These are phyloP conservation scores for Aureobasidium uvarum DNA, from an alignment of 2,329 filamentous ascomycete species.

Conservation along the genomic window DNA sequence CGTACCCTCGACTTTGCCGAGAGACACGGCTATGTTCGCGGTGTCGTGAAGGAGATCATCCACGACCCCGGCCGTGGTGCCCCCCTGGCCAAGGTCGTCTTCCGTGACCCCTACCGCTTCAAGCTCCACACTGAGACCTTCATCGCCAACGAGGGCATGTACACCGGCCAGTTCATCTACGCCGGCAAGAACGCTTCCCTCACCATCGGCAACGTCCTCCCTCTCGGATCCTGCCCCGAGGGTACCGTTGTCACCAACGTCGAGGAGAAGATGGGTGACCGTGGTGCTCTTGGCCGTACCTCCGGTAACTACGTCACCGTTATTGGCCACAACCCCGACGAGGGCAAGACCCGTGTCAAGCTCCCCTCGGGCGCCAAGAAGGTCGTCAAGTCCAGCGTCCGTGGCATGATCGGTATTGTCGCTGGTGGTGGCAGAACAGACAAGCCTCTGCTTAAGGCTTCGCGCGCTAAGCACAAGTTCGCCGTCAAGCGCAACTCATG, in stretches of 20 bases:
- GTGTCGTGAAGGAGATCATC: constrained; percentile 98
- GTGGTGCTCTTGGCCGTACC: constrained; percentile 91
- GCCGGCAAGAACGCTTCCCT: constrained; percentile 98
- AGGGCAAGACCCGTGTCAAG: constrained; percentile 99
- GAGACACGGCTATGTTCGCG: constrained; percentile 89
- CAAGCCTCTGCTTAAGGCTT: constrained; percentile 99
- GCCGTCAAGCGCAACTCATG: constrained; percentile 99
- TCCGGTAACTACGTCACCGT: constrained; percentile 99
- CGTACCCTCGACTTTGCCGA: constrained; percentile 82
- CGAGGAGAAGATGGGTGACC: constrained; percentile 98
- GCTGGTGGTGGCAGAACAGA: constrained; percentile 99
- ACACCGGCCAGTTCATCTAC: constrained; percentile 99
- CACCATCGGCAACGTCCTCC: constrained; percentile 96
- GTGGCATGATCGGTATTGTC: constrained; percentile 99
- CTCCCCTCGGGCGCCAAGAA: constrained; percentile 99
- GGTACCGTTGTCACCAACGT: constrained; percentile 99
- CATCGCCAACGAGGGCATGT: constrained; percentile 99
- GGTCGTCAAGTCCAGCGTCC: constrained; percentile 84
- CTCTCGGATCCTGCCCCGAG: constrained; percentile 90
- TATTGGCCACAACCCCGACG: constrained; percentile 95
- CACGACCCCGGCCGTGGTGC: constrained; percentile 98
- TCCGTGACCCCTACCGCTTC: constrained; percentile 98
- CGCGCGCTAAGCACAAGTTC: constrained; percentile 99
- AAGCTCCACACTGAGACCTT: constrained; percentile 98
- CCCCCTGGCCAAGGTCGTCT: constrained; percentile 92